Conservation (phyloP, 306 rosid species). For the Castanea mollissima region DNA sequence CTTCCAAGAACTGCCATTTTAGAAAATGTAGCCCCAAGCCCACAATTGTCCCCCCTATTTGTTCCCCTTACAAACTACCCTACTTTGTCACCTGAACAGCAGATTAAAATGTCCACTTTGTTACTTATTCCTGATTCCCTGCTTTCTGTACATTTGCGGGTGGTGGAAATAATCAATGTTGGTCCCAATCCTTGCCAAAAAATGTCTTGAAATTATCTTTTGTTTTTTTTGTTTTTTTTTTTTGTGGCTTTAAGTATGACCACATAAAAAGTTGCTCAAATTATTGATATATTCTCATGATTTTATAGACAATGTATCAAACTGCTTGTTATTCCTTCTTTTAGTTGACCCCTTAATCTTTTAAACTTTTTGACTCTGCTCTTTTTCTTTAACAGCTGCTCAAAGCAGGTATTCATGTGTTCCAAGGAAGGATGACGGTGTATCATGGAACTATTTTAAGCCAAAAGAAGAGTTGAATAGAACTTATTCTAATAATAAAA, state of each 20-base stretch:
- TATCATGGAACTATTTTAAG: conserved; percentile 23
- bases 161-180: too few relatives aligned
- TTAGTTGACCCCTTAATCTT: not conserved
- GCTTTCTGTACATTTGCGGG: not conserved
- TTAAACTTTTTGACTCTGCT: not conserved
- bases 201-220: not conserved
- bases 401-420: conserved; percentile 28
- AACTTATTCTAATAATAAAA: conserved; percentile 18
- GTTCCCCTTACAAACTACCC: not conserved
- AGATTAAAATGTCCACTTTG: not conserved
- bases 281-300: not conserved
- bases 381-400: conserved; percentile 42
- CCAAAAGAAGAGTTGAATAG: conserved; percentile 27
- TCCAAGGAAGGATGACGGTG: conserved; percentile 27
- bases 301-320: not conserved
- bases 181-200: not conserved
- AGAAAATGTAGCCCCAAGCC: not conserved
- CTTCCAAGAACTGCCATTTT: not conserved
- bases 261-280: not conserved
- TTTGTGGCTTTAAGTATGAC: not conserved
- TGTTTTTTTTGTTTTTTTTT: not conserved
- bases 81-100: not conserved
- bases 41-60: not conserved
- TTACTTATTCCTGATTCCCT: not conserved
- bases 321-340: not conserved